phyloP scores from a whole-genome alignment of 2,329 filamentous ascomycete genomes.

The Sarocladium brachiariae region DNA sequence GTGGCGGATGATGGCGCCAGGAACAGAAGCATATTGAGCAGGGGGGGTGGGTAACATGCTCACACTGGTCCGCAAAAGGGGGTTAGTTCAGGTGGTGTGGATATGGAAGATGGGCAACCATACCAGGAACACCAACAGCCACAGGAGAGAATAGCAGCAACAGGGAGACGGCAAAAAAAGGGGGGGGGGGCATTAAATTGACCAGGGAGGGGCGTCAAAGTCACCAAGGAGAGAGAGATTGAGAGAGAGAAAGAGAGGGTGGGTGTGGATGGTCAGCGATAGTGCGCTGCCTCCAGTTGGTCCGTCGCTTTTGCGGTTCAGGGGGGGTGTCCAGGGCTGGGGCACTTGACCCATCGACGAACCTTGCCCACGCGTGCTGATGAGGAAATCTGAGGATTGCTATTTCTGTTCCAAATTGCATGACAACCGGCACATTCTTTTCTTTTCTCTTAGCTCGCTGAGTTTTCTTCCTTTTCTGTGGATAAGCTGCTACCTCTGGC shows the following conservation, averaged over 20 bases:
- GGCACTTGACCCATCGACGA: neutral
- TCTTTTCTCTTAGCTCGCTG: neutral
- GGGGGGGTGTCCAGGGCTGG: neutral
- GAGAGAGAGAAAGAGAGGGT: neutral
- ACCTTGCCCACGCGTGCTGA: neutral
- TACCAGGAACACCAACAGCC: too few relatives aligned
- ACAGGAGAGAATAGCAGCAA: too few relatives aligned
- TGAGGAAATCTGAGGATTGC: neutral
- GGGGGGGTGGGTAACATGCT: neutral
- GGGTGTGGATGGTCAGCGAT: neutral
- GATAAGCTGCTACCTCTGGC: too few relatives aligned
- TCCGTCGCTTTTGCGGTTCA: too few relatives aligned
- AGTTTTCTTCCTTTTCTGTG: neutral
- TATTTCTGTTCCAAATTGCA: constrained; percentile 4
- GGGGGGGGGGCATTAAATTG: neutral
- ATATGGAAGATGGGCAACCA: too few relatives aligned
- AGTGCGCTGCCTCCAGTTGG: neutral
- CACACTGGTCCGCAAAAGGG: neutral
- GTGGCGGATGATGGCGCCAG: neutral
- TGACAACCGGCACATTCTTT: neutral
- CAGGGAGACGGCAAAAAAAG: neutral
- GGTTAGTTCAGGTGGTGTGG: neutral
- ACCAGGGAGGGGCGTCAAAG: too few relatives aligned
- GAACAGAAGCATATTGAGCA: neutral
- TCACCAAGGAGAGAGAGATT: neutral